Evolutionary conservation across 129 eudicot genomes (phyloP).

Genomic region (Dittrichia graveolens): DNA sequence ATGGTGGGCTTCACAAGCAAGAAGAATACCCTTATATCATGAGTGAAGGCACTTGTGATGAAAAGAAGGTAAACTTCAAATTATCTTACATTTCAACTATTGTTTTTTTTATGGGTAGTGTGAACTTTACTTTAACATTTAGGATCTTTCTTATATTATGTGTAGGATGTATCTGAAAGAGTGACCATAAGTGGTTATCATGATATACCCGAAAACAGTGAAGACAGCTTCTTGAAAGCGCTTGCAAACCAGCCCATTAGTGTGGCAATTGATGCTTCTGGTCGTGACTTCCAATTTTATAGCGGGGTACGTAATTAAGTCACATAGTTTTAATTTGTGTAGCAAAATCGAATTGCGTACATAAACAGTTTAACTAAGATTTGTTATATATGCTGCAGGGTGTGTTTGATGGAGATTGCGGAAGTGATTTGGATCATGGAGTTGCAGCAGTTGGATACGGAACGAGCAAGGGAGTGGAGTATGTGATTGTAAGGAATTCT

Average conservation of each 20-base stretch:
- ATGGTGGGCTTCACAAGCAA: slow-evolving; percentile 47
- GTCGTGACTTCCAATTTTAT: slow-evolving; percentile 87
- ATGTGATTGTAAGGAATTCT: slow-evolving; percentile 66
- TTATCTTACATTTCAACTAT: too few species aligned
- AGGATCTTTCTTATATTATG: not conserved
- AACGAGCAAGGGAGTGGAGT: slow-evolving; percentile 49
- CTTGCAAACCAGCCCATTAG: slow-evolving; percentile 86
- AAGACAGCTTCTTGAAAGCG: slow-evolving; percentile 69
- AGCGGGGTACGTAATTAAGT: slow-evolving; percentile 52
- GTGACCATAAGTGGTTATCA: slow-evolving; percentile 76
- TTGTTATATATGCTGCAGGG: slow-evolving; percentile 45
- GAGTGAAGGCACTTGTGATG: slow-evolving; percentile 86
- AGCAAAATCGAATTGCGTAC: not conserved
- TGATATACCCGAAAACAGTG: slow-evolving; percentile 73
- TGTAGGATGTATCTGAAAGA: slow-evolving; percentile 54
- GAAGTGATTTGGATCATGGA: slow-evolving; percentile 72
- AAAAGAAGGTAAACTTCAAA: slow-evolving; percentile 48
- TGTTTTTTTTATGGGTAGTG: not conserved
- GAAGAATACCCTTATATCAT: slow-evolving; percentile 83
- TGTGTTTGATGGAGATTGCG: slow-evolving; percentile 74
- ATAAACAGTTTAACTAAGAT: not conserved
- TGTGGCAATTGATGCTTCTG: slow-evolving; percentile 90
- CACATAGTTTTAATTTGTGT: not conserved
- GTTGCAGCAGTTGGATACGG: slow-evolving; percentile 85
- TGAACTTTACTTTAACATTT: not conserved